A percentile compares a stretch with the other conserved stretches of the same genome.
phyloP scores from a whole-genome alignment of 768 basidiomycete species.

The Coprinopsis sp. region DNA sequence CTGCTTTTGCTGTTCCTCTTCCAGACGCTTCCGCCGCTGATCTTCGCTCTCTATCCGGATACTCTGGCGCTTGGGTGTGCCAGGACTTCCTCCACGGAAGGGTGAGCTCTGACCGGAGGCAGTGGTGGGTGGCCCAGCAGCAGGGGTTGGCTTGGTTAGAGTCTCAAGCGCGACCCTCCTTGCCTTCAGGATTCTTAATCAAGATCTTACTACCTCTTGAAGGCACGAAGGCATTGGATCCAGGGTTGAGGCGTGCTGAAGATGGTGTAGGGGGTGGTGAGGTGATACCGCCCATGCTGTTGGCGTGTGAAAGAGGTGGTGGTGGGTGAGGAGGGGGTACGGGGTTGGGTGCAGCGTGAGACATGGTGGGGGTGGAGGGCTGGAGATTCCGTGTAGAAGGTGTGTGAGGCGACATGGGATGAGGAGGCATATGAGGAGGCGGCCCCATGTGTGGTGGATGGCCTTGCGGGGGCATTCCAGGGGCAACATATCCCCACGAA shows the following conservation, averaged over 20 bases:
- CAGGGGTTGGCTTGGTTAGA: slow-evolving; percentile 44
- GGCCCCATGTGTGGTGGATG: slow-evolving; percentile 43
- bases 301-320: slow-evolving; percentile 41
- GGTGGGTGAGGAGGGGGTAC: slow-evolving; percentile 45
- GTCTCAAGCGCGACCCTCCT: slow-evolving; percentile 56
- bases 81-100: slow-evolving; percentile 35
- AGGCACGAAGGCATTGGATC: slow-evolving; percentile 67
- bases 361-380: slow-evolving; percentile 64
- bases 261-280: slow-evolving; percentile 70
- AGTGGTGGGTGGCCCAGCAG: slow-evolving; percentile 33
- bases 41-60: slow-evolving; percentile 64
- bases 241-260: slow-evolving; percentile 54
- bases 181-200: slow-evolving; percentile 62
- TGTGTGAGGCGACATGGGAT: slow-evolving; percentile 67
- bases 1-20: slow-evolving; percentile 40
- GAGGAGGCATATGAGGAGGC: slow-evolving; percentile 47
- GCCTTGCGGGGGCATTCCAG: slow-evolving; percentile 9
- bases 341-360: slow-evolving; percentile 49
- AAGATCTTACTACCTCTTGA: slow-evolving; percentile 41
- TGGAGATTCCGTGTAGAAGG: slow-evolving; percentile 49
- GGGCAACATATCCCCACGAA: slow-evolving; percentile 6
- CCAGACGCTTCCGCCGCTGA: slow-evolving; percentile 40
- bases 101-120: slow-evolving; percentile 23
- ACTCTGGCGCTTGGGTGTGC: slow-evolving; percentile 32
- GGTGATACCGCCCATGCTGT: slow-evolving; percentile 46